Conservation (phyloP, 768 basidiomycete species). For the Mycena indigotica region DNA sequence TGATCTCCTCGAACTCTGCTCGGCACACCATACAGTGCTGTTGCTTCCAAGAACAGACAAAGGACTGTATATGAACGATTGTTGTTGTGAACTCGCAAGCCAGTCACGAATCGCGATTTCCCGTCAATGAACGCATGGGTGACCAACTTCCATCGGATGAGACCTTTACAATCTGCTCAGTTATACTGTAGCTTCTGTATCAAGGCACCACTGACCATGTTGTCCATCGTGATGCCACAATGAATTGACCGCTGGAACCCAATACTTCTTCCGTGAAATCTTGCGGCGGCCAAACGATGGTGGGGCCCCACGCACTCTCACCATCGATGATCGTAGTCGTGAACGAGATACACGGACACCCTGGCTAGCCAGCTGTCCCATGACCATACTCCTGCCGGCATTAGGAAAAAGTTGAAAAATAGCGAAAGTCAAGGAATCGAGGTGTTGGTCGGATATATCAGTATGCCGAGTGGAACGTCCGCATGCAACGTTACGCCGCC, state of each 20-base stretch:
- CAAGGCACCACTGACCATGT: background rate
- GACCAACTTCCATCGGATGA: conserved; percentile 30
- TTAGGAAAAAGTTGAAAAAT: conserved; percentile 28
- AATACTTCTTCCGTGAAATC: conserved; percentile 17
- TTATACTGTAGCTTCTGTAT: background rate
- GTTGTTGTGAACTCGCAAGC: conserved; percentile 27
- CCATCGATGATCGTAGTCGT: conserved; percentile 17
- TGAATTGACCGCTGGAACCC: background rate
- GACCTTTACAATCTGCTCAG: conserved; percentile 18
- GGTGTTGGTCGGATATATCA: background rate
- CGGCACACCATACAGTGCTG: conserved; percentile 20
- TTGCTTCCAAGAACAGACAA: conserved; percentile 20
- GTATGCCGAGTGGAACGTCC: too few species aligned
- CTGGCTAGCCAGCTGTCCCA: conserved; percentile 19
- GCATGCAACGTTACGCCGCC: too few species aligned
- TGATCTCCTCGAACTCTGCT: conserved; percentile 14
- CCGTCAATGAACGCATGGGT: conserved; percentile 35
- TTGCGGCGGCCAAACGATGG: conserved; percentile 25
- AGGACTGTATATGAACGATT: conserved; percentile 30
- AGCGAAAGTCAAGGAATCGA: background rate
- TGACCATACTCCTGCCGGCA: conserved; percentile 27
- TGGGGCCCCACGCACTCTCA: conserved; percentile 25
- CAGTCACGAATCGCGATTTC: conserved; percentile 23
- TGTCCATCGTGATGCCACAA: background rate
- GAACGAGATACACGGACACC: conserved; percentile 24